phyloP scores from a whole-genome alignment of 2,329 filamentous ascomycete species.

The Elsinoe fawcettii region DNA sequence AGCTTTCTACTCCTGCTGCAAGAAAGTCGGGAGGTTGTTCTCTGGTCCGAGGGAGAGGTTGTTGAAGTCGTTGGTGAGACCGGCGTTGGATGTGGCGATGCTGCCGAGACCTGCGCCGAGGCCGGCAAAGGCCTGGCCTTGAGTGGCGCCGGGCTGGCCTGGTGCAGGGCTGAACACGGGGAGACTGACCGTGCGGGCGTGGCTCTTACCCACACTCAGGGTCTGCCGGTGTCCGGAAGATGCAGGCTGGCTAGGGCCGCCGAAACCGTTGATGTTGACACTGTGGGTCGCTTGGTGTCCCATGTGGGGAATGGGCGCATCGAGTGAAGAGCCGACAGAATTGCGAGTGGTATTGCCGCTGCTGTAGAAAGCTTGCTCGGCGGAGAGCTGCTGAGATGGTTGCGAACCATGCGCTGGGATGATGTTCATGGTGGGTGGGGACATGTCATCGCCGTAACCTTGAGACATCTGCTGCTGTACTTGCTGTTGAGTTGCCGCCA shows the following conservation, averaged over 20 bases:
- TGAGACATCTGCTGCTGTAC: slow-evolving; percentile 51
- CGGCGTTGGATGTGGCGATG: slow-evolving; percentile 32
- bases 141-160: slow-evolving; percentile 30
- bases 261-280: slow-evolving; percentile 43
- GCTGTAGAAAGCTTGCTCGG: slow-evolving; percentile 76
- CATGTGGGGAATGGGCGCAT: slow-evolving; percentile 35
- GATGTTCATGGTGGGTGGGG: slow-evolving; percentile 34
- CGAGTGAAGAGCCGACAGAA: slow-evolving; percentile 24
- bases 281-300: slow-evolving; percentile 47
- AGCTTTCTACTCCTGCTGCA: slow-evolving; percentile 3
- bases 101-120: slow-evolving; percentile 53
- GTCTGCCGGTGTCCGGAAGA: slow-evolving; percentile 21
- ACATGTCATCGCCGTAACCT: slow-evolving; percentile 24
- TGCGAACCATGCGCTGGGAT: slow-evolving; percentile 50
- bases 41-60: background rate
- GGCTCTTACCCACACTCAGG: slow-evolving; percentile 25
- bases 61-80: background rate
- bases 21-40: slow-evolving; percentile 3
- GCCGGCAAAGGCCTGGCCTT: slow-evolving; percentile 46
- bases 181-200: slow-evolving; percentile 80
- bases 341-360: slow-evolving; percentile 52
- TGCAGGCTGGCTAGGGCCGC: slow-evolving; percentile 24
- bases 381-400: slow-evolving; percentile 45
- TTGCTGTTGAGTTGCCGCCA: slow-evolving; percentile 54
- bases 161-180: slow-evolving; percentile 57